These are phyloP conservation scores for Linanthus parryae DNA, from an alignment of 148 eudicot species.

Conservation along the genomic window DNA sequence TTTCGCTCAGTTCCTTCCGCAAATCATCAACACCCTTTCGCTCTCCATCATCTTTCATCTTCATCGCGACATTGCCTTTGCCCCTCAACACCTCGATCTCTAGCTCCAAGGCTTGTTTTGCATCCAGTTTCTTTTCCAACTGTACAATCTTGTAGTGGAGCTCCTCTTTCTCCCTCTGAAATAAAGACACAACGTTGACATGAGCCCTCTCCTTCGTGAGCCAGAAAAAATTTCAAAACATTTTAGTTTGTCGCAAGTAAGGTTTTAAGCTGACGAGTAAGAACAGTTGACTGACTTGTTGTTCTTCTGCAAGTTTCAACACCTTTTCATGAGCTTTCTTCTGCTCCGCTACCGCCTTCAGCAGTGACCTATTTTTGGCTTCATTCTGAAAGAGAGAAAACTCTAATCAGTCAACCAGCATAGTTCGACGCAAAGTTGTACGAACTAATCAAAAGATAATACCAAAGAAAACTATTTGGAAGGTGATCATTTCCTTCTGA, in stretches of 20 bases:
- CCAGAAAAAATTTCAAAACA: too few species aligned
- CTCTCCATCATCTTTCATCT: constrained; percentile 72
- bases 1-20: constrained; percentile 57
- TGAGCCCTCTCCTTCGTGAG: not conserved
- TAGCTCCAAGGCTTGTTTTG: constrained; percentile 76
- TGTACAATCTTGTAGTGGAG: constrained; percentile 61
- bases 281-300: constrained; percentile 41
- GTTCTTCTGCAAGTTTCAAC: constrained; percentile 75
- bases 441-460: too few species aligned
- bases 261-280: too few species aligned
- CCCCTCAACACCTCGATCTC: constrained; percentile 76
- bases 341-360: constrained; percentile 65
- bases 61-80: constrained; percentile 64
- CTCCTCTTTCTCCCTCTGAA: constrained; percentile 73
- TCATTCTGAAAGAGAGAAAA: constrained; percentile 56
- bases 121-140: constrained; percentile 75
- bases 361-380: constrained; percentile 50
- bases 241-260: too few species aligned
- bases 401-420: too few species aligned
- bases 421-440: too few species aligned
- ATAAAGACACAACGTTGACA: constrained; percentile 5
- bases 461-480: too few species aligned
- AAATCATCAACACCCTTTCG: constrained; percentile 53
- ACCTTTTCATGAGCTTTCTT: constrained; percentile 72
- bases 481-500: too few species aligned